phyloP scores from a whole-genome alignment of 2,329 filamentous ascomycete species.

The Coleophoma crateriformis region DNA sequence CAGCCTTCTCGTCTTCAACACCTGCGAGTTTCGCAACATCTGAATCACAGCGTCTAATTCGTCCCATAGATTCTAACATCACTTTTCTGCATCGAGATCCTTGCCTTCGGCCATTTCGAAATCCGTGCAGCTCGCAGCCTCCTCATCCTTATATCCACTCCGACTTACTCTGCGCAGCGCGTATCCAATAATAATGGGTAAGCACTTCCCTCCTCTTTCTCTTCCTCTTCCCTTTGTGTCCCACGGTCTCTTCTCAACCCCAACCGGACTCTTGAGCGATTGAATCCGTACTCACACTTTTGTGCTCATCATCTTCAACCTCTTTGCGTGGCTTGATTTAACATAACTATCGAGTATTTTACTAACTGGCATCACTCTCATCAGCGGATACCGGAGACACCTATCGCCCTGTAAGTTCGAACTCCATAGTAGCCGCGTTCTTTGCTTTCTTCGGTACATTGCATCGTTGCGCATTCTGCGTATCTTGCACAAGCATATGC shows the following conservation, averaged over 20 bases:
- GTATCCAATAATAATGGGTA: conserved; percentile 3
- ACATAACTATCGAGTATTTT: neutral
- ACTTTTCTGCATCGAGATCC: conserved; percentile 6
- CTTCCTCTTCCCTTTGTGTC: neutral
- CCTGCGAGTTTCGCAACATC: neutral
- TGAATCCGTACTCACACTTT: neutral
- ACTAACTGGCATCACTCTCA: neutral
- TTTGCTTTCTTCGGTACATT: no score
- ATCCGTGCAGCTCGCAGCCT: conserved; percentile 3
- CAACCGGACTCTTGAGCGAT: neutral
- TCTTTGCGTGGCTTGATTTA: neutral
- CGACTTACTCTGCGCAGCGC: neutral
- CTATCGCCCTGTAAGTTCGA: conserved; percentile 9
- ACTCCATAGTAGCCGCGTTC: no score
- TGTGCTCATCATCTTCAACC: conserved; percentile 2
- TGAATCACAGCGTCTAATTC: conserved; percentile 2
- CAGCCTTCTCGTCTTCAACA: neutral
- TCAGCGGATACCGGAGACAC: conserved; percentile 9
- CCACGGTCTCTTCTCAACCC: neutral
- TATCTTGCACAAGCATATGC: no score
- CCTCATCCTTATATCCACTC: conserved; percentile 4
- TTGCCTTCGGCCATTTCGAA: conserved; percentile 4
- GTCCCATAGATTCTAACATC: conserved; percentile 1
- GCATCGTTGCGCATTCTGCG: no score
- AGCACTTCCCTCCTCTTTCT: neutral